Percentiles rank a stretch among this genome's conserved stretches.
Evolutionary conservation across 305 asterid genomes (phyloP).

Genomic region (Plantago rigida): DNA sequence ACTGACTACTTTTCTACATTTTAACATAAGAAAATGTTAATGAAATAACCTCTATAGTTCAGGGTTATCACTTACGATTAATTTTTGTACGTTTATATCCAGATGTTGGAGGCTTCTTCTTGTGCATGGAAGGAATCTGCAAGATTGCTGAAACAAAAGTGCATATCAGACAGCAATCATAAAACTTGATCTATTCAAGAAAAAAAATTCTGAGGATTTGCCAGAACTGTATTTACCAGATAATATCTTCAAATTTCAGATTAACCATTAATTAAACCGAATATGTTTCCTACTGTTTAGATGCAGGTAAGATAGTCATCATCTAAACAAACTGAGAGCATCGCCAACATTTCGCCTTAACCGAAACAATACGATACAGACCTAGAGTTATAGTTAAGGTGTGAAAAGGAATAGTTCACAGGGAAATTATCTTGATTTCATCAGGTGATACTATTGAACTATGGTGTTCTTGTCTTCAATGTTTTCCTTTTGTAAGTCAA

Average conservation of each 20-base stretch:
- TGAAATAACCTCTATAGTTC: constrained; percentile 12
- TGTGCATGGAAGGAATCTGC: constrained; percentile 82
- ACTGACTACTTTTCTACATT: constrained; percentile 17
- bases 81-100: constrained; percentile 82
- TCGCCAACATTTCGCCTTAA: not conserved
- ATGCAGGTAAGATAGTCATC: constrained; percentile 10
- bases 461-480: too few species aligned
- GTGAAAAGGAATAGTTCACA: too few species aligned
- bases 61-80: constrained; percentile 52
- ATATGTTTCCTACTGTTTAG: constrained; percentile 16
- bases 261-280: constrained; percentile 14
- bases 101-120: constrained; percentile 64
- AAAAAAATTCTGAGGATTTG: too few species aligned
- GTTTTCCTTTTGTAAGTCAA: too few species aligned
- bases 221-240: too few species aligned
- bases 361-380: constrained; percentile 3
- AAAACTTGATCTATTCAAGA: constrained; percentile 7
- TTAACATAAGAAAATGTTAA: constrained; percentile 16
- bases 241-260: constrained; percentile 15
- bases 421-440: too few species aligned
- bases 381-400: too few species aligned
- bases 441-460: too few species aligned
- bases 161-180: constrained; percentile 32
- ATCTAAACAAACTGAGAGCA: constrained; percentile 16
- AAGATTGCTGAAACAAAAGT: constrained; percentile 74